A percentile compares a stretch with the other conserved stretches of the same genome.
These are phyloP conservation scores for Tricholoma matsutake DNA, from an alignment of 768 basidiomycete genomes.

Conservation along the genomic window DNA sequence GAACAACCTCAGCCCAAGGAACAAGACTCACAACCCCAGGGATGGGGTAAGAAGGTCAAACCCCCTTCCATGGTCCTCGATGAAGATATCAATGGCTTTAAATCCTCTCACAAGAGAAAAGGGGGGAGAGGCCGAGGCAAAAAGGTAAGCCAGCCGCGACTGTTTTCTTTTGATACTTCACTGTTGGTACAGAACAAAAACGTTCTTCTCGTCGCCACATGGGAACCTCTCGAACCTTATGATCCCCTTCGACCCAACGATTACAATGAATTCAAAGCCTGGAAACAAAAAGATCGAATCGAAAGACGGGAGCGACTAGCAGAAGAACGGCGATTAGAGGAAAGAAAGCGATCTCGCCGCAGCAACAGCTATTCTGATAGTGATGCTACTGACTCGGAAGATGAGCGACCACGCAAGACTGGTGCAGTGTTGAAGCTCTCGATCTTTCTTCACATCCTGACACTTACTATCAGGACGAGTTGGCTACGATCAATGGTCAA, in stretches of 20 bases:
- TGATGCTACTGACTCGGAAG: slow-evolving; percentile 61
- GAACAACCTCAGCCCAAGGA: slow-evolving; percentile 29
- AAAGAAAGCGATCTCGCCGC: slow-evolving; percentile 54
- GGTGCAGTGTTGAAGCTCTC: slow-evolving; percentile 38
- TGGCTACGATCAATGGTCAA: slow-evolving; percentile 53
- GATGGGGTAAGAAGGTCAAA: slow-evolving; percentile 88
- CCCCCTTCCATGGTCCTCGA: slow-evolving; percentile 89
- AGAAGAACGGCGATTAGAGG: slow-evolving; percentile 55
- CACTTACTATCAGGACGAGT: slow-evolving; percentile 40
- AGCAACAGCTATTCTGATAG: slow-evolving; percentile 66
- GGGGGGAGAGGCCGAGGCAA: slow-evolving; percentile 55
- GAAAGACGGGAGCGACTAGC: slow-evolving; percentile 66
- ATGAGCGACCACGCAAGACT: slow-evolving; percentile 62
- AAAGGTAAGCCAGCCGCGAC: slow-evolving; percentile 44
- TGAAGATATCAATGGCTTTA: slow-evolving; percentile 86
- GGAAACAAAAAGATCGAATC: slow-evolving; percentile 73
- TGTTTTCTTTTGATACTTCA: slow-evolving; percentile 5
- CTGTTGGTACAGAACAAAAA: slow-evolving; percentile 54
- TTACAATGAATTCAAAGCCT: slow-evolving; percentile 83
- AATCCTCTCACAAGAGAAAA: slow-evolving; percentile 52
- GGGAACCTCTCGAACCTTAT: slow-evolving; percentile 81
- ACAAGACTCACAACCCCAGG: slow-evolving; percentile 43
- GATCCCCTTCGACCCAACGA: slow-evolving; percentile 85
- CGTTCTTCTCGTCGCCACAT: slow-evolving; percentile 46
- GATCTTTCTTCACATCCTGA: slow-evolving; percentile 1